Base-by-base conservation (phyloP, 225 moss, liverwort and hornwort species). In the Takakia lepidozioides region DNA sequence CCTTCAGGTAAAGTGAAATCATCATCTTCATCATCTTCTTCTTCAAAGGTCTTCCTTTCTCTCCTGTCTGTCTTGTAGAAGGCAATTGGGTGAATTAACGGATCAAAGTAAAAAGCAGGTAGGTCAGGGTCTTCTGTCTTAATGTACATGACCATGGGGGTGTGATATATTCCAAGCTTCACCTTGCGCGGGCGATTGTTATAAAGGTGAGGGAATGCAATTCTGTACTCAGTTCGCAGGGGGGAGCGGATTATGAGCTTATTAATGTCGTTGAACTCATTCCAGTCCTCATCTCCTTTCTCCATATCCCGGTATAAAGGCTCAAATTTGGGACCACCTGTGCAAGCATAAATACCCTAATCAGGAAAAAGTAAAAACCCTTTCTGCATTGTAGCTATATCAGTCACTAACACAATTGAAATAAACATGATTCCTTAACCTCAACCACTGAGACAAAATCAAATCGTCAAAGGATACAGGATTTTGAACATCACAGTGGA, bases 281-380 rank as follows among this genome's bases (percentile, higher is more conserved):
- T 99, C 98, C 98, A 99, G 52, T 99, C 98, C 70, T 99, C 98
- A 56, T 99, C 98, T 38, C 98, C 98, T 64, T 99, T 99, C 78
- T 99, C 98, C 98, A 99, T 99, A 43, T 99, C 98, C 22, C 91
- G 83, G 62, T 99, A 99, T 13, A 99, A 52, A 44, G 91, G 98
- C 68, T 99, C 98, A 67, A 99, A 99, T 54, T 99, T 99, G 8
- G 98, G 98, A 61, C 98, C 98, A 42, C 98, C 98, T 83, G 67
- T 10, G 30, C 13, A 23, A 19, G 29, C 36, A 27, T 6, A 16
- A 45, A 17, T 13, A 13, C 23, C n/a, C n/a, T n/a, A n/a, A n/a
- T n/a, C n/a, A n/a, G n/a, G n/a, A n/a, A n/a, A n/a, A n/a, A n/a
- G n/a, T n/a, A n/a, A n/a, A n/a, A n/a, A n/a, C n/a, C n/a, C n/a